Conservation (phyloP, 257 asterid genomes). For the Capsicum rhomboideum region DNA sequence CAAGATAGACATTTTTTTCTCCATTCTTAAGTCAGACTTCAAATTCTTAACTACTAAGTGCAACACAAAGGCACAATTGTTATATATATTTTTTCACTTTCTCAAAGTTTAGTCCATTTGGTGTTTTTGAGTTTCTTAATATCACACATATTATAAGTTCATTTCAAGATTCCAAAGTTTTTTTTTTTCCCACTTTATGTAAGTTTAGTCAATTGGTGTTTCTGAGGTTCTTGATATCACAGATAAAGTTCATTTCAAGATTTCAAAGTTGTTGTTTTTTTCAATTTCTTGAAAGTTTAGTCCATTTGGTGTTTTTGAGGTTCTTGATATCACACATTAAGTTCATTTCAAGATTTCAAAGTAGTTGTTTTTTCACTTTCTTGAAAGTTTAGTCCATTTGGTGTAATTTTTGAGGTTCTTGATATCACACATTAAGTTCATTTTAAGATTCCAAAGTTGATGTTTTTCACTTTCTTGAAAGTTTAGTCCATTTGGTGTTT, state of each 20-base stretch:
- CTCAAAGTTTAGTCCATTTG: not conserved
- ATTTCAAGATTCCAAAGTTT: not conserved
- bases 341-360: not conserved
- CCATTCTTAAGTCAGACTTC: not conserved
- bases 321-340: not conserved
- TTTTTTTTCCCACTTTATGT: not conserved
- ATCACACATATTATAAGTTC: not conserved
- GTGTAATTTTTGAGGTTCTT: not conserved
- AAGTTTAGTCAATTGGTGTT: not conserved
- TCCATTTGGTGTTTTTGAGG: not conserved
- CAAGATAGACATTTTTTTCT: not conserved
- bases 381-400: not conserved
- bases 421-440: not conserved
- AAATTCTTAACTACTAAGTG: not conserved
- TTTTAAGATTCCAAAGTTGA: too few species aligned
- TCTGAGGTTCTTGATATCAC: not conserved
- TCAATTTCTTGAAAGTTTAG: not conserved
- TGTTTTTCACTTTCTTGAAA: too few species aligned
- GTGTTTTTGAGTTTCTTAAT: not conserved
- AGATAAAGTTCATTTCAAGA: not conserved
- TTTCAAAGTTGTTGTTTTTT: not conserved
- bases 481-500: too few species aligned
- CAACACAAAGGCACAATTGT: not conserved
- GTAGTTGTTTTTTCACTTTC: too few species aligned
- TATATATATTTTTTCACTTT: not conserved